These are phyloP conservation scores for Hypomontagnella monticulosa DNA, from an alignment of 495 filamentous ascomycete species.

Conservation along the genomic window DNA sequence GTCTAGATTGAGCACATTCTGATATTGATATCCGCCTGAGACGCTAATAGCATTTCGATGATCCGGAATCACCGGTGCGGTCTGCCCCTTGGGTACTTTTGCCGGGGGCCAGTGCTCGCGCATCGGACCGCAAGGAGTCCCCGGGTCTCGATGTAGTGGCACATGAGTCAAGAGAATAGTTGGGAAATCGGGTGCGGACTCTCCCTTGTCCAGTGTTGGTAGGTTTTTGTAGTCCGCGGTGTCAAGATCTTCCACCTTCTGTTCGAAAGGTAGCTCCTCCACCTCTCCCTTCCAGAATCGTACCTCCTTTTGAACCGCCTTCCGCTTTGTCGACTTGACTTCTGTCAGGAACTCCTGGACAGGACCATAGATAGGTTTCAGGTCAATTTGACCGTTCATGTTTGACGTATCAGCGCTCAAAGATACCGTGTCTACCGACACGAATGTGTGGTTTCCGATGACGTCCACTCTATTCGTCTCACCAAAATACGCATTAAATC, in stretches of 20 bases:
- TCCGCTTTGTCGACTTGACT: conserved; percentile 61
- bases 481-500: conserved; percentile 91
- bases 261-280: conserved; percentile 59
- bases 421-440: conserved; percentile 88
- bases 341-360: conserved; percentile 78
- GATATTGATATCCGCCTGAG: conserved; percentile 87
- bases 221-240: conserved; percentile 51
- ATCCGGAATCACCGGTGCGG: conserved; percentile 68
- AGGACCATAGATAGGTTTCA: conserved; percentile 74
- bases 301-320: conserved; percentile 65
- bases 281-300: conserved; percentile 59
- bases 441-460: conserved; percentile 94
- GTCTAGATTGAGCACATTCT: conserved; percentile 83
- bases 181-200: conserved; percentile 68
- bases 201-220: conserved; percentile 53
- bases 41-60: conserved; percentile 81
- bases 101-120: conserved; percentile 83
- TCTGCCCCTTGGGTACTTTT: conserved; percentile 64
- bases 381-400: conserved; percentile 57
- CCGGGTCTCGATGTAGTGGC: conserved; percentile 81
- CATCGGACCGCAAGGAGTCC: conserved; percentile 89
- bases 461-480: conserved; percentile 87
- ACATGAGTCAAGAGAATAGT: conserved; percentile 91
- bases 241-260: conserved; percentile 61
- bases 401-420: conserved; percentile 71